Conservation (phyloP, 257 asterid genomes). For the Echium plantagineum region DNA sequence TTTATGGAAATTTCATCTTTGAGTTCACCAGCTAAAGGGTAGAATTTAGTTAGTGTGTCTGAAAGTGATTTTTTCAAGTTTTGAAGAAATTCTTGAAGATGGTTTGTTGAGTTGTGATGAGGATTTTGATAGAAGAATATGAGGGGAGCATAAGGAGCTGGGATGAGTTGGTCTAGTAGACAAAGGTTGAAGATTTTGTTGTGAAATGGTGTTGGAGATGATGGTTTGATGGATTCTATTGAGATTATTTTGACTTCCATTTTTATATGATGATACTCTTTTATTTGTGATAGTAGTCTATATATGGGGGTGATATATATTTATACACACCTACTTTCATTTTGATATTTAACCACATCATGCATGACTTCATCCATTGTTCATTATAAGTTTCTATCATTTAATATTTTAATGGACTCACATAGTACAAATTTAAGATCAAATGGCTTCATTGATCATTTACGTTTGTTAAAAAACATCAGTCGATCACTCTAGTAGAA, state of each 20-base stretch:
- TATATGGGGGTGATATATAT: background rate
- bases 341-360: too few species aligned
- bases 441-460: too few species aligned
- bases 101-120: constrained; percentile 4
- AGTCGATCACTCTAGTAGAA: too few species aligned
- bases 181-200: constrained; percentile 38
- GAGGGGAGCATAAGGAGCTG: constrained; percentile 67
- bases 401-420: too few species aligned
- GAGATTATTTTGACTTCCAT: constrained; percentile 42
- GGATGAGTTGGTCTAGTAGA: constrained; percentile 58
- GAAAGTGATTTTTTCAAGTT: constrained; percentile 47
- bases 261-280: background rate
- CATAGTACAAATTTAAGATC: too few species aligned
- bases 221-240: constrained; percentile 39
- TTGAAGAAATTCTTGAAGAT: constrained; percentile 12
- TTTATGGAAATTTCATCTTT: constrained; percentile 41
- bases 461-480: too few species aligned
- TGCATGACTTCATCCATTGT: too few species aligned
- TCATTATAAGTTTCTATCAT: too few species aligned
- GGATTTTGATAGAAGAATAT: constrained; percentile 39
- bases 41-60: constrained; percentile 31
- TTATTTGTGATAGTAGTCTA: background rate
- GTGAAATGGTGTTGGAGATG: constrained; percentile 56
- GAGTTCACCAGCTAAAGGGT: constrained; percentile 62
- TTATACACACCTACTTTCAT: too few species aligned